phyloP scores from a whole-genome alignment of 2,329 filamentous ascomycete species.

The Pseudogymnoascus verrucosus region DNA sequence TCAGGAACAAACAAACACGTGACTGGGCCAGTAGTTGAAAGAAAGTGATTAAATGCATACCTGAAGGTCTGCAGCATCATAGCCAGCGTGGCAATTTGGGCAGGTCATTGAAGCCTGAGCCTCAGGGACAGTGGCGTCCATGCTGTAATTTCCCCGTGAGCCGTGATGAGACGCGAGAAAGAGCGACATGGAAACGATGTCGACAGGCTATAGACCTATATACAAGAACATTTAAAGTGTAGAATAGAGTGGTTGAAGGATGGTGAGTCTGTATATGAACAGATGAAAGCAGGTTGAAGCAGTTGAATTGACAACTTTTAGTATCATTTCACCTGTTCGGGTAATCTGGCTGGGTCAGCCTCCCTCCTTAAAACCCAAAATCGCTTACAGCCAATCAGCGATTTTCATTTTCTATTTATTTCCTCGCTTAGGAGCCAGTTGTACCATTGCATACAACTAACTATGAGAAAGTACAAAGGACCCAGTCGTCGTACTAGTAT shows the following conservation, averaged over 20 bases:
- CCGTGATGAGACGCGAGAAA: background rate
- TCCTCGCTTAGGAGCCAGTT: background rate
- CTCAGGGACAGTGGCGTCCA: background rate
- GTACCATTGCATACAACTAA: background rate
- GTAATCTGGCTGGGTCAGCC: slow-evolving; percentile 5
- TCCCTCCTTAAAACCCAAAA: background rate
- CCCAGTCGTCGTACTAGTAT: background rate
- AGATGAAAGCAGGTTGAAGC: background rate
- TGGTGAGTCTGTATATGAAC: background rate
- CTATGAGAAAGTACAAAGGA: background rate
- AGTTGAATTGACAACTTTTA: slow-evolving; percentile 6
- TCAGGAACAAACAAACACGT: background rate
- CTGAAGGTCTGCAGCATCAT: slow-evolving; percentile 3
- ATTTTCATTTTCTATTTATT: slow-evolving; percentile 2
- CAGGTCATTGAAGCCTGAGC: background rate
- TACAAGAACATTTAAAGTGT: background rate
- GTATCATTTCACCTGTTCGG: slow-evolving; percentile 7
- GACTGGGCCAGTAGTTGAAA: background rate
- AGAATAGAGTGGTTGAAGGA: background rate
- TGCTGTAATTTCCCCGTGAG: background rate
- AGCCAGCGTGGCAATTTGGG: background rate
- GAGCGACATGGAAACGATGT: background rate
- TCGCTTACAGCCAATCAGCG: background rate
- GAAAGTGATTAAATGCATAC: background rate
- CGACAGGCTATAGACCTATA: background rate